phyloP scores from a whole-genome alignment of 768 basidiomycete genomes.

The Peribolospora baueri region DNA sequence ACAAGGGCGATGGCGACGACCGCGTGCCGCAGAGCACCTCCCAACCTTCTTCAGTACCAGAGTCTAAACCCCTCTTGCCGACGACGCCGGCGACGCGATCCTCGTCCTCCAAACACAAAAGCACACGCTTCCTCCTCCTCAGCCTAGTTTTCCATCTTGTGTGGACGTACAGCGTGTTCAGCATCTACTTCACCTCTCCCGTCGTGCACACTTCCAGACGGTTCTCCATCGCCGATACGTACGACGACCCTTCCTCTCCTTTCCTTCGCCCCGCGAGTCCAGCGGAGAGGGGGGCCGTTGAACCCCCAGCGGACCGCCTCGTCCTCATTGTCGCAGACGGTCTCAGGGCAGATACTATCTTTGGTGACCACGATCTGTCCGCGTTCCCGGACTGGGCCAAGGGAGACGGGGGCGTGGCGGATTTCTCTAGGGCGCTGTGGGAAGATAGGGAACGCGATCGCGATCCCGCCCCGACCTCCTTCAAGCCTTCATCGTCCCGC shows the following conservation, averaged over 20 bases:
- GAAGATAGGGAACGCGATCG: too few species aligned
- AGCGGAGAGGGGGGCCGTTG: conserved; percentile 29
- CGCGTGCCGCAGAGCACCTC: too few species aligned
- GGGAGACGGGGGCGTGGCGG: conserved; percentile 20
- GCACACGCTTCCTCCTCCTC: conserved; percentile 24
- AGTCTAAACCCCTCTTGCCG: background rate
- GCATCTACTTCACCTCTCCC: conserved; percentile 50
- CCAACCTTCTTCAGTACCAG: too few species aligned
- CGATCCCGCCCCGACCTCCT: background rate
- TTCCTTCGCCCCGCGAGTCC: conserved; percentile 50
- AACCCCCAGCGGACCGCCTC: conserved; percentile 39
- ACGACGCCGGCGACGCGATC: background rate
- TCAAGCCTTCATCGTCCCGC: background rate
- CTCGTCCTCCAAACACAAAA: background rate
- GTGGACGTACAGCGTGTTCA: conserved; percentile 32
- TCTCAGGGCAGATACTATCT: conserved; percentile 53
- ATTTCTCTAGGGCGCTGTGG: too few species aligned
- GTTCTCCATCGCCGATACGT: background rate
- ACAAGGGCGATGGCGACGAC: too few species aligned
- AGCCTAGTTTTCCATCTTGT: conserved; percentile 51
- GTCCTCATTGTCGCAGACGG: conserved; percentile 68
- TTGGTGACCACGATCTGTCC: conserved; percentile 37
- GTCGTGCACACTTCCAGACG: conserved; percentile 4
- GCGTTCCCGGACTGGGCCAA: conserved; percentile 29
- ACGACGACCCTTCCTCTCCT: background rate